phyloP scores from a whole-genome alignment of 2,329 filamentous ascomycete genomes.

The Aspergillus felis region DNA sequence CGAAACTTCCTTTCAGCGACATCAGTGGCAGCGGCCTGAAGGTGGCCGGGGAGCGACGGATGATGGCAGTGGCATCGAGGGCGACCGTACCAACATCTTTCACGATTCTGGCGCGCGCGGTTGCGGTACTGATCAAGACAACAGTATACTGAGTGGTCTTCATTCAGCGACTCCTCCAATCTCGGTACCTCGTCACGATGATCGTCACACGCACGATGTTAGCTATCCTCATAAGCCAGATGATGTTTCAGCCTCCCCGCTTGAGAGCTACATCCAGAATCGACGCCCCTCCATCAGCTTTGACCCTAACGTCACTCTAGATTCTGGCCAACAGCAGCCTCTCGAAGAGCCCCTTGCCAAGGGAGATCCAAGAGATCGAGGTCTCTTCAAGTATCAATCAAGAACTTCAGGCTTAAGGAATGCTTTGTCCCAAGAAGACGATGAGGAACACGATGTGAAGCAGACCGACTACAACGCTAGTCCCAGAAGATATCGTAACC shows the following conservation, averaged over 20 bases:
- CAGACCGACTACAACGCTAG: conserved; percentile 17
- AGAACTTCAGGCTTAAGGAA: conserved; percentile 34
- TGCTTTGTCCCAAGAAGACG: conserved; percentile 33
- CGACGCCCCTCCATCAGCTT: conserved; percentile 42
- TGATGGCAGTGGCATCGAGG: conserved; percentile 34
- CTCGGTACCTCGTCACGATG: conserved; percentile 40
- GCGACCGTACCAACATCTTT: conserved; percentile 33
- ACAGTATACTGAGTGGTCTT: conserved; percentile 35
- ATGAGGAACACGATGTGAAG: conserved; percentile 13
- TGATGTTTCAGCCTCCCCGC: conserved; percentile 34
- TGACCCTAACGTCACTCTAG: conserved; percentile 38
- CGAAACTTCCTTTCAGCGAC: conserved; percentile 34
- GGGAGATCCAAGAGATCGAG: conserved; percentile 21
- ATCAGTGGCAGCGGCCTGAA: conserved; percentile 24
- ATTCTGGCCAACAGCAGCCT: conserved; percentile 35
- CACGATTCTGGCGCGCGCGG: conserved; percentile 29
- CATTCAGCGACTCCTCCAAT: conserved; percentile 44
- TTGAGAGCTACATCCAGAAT: conserved; percentile 40
- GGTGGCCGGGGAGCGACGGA: conserved; percentile 21
- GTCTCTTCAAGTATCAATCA: conserved; percentile 26
- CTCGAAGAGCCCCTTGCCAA: conserved; percentile 39
- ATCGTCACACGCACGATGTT: conserved; percentile 15
- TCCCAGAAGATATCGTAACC: conserved; percentile 18
- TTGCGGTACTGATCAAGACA: conserved; percentile 39
- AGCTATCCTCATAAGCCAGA: conserved; percentile 19